These are phyloP conservation scores for Cladorrhinum sp. DNA, from an alignment of 2,329 filamentous ascomycete genomes.

Conservation along the genomic window DNA sequence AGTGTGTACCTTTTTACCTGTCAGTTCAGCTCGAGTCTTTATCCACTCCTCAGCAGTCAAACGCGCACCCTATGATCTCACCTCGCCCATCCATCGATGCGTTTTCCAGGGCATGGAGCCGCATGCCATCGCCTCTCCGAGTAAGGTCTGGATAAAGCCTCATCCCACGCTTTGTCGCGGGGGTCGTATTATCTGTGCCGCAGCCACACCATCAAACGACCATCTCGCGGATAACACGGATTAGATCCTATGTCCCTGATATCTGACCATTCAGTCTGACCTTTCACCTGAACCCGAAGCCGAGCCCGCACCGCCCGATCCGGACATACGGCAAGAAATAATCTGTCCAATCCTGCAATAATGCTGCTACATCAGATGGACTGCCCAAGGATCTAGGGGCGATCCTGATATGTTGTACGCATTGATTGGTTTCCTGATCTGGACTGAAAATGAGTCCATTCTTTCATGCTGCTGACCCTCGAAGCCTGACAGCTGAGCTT, in stretches of 20 bases:
- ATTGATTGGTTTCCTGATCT: conserved; percentile 3
- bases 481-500: conserved; percentile 7
- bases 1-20: neutral
- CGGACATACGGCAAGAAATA: neutral
- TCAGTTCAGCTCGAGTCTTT: neutral
- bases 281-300: neutral
- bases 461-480: neutral
- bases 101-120: too few species aligned
- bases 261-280: neutral
- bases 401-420: neutral
- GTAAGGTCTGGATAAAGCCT: neutral
- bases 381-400: conserved; percentile 2
- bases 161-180: conserved; percentile 12
- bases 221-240: conserved; percentile 3
- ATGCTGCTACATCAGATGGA: conserved; percentile 1
- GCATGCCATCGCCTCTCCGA: too few species aligned
- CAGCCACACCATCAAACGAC: conserved; percentile 9
- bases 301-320: too few species aligned
- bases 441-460: conserved; percentile 1
- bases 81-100: neutral
- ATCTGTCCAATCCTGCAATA: neutral
- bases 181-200: conserved; percentile 9
- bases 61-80: neutral
- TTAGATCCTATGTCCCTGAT: conserved; percentile 1
- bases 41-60: neutral